Base-by-base conservation (phyloP, 768 basidiomycete genomes). In the Gelatoporia subvermispora region DNA sequence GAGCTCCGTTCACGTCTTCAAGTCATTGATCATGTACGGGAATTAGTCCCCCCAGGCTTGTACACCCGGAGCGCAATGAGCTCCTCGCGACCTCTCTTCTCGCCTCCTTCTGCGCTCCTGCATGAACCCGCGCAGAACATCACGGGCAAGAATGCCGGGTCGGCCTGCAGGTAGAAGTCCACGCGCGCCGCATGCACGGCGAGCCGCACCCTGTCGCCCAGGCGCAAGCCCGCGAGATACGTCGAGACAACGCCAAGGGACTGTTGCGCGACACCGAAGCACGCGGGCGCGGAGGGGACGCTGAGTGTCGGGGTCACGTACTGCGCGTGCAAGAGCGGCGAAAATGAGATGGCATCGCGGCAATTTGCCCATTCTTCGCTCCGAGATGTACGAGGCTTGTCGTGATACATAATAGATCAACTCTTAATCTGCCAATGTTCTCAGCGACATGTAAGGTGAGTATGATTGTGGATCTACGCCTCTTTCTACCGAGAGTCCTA, bases 291-390 rank as follows among this genome's bases (percentile, higher is more conserved):
- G 39, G 70, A 62, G 43, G 76, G 49, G 13, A 76, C 69, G 57
- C 70, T 71, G 51, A 76, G 48, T 22, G 76, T 75, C 39, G 76
- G 66, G 11, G 72, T 66, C 41, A 69, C 69, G 42, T 63, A 65
- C 35, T 59, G 49, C 1, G 76, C 62, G 49, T 73, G 65, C 64
- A 67, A 68, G 11, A 78, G 61, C 5, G 75, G 74, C 1, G 74
- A 75, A 1, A 73, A 75, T 3, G 76, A 75, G 54, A 76, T 77
- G 17, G 73, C n/a, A n/a, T n/a, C n/a, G n/a, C n/a, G n/a, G n/a
- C n/a, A n/a, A n/a, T n/a, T n/a, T n/a, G n/a, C n/a, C n/a, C n/a
- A n/a, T n/a, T n/a, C n/a, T n/a, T n/a, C n/a, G n/a, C n/a, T n/a
- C n/a, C n/a, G n/a, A n/a, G n/a, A n/a, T n/a, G n/a, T n/a, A n/a